These are phyloP conservation scores for Mycena polygramma DNA, from an alignment of 768 basidiomycete genomes.

Conservation along the genomic window DNA sequence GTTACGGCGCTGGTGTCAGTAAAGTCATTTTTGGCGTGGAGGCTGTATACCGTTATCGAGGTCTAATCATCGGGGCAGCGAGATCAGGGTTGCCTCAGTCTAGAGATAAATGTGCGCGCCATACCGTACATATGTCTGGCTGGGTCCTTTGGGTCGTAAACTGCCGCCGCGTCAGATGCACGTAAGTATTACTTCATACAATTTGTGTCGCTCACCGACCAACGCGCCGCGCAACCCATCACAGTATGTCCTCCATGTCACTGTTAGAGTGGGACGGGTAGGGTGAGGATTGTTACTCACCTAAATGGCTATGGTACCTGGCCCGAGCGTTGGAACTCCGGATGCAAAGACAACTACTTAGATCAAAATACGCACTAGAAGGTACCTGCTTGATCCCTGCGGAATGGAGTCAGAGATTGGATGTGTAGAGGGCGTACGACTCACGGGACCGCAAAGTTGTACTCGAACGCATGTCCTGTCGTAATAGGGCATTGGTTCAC, in stretches of 20 bases:
- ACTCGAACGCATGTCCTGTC: neutral
- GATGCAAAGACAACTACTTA: too few species aligned
- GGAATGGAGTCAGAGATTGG: too few species aligned
- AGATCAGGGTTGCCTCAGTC: too few species aligned
- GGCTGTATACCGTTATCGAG: too few species aligned
- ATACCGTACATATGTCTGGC: slow-evolving; percentile 15
- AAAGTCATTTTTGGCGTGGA: too few species aligned
- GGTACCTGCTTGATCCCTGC: slow-evolving; percentile 14
- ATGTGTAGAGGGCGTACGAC: neutral
- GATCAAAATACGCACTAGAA: neutral
- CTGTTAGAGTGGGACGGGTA: neutral
- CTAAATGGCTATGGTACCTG: slow-evolving; percentile 25
- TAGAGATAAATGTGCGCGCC: too few species aligned
- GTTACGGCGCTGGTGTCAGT: neutral
- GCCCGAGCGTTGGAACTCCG: too few species aligned
- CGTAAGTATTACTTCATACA: too few species aligned
- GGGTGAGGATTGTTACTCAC: neutral
- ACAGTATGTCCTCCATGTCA: slow-evolving; percentile 11
- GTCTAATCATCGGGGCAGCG: too few species aligned
- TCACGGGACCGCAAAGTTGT: slow-evolving; percentile 19
- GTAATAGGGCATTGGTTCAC: slow-evolving; percentile 32
- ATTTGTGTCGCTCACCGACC: slow-evolving; percentile 10
- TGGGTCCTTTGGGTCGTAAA: slow-evolving; percentile 24
- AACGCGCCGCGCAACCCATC: slow-evolving; percentile 22
- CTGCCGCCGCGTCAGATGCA: too few species aligned